Evolutionary conservation across 352 stramenopile genomes (phyloP), one percentile per base, ranked within the genome.

Genomic region (Pythium guiyangense): DNA sequence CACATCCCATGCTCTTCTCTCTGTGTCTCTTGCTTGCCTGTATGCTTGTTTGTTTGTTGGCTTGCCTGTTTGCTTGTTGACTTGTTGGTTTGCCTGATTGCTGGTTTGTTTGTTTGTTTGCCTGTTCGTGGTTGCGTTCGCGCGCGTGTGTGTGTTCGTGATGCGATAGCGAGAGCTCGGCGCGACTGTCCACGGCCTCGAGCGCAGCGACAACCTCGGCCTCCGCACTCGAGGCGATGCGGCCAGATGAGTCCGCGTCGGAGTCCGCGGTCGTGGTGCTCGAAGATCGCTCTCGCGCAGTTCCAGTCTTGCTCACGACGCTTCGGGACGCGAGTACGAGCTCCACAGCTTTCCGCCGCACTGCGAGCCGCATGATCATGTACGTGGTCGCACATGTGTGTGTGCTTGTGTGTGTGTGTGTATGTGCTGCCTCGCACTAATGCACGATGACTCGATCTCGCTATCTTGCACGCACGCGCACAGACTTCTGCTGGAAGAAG

Each of bases 401-500:
- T 49, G 44, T 49, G 43, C 3, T 3, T 26, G 43, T 9, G 18
- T 29, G 22, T 35, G 26, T 50, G 25, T 22, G 17, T 10, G 12
- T 34, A 2, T 14, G 45, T 43, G 39, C 14, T 2, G 12, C n/a
- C n/a, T n/a, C n/a, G n/a, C n/a, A n/a, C n/a, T n/a, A n/a, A n/a
- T n/a, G n/a, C n/a, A n/a, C n/a, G n/a, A n/a, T n/a, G n/a, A n/a
- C n/a, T n/a, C n/a, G n/a, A n/a, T n/a, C n/a, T n/a, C n/a, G n/a
- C n/a, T n/a, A n/a, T n/a, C n/a, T n/a, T n/a, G n/a, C n/a, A n/a
- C n/a, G n/a, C 17, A 52, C 6, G 2, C 31, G 6, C 31, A 10
- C 20, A 84, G 74, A 63, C 72, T 87, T 22, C 58, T 89, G 15
- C 52, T 89, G 5, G 79, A 89, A 54, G 76, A 87, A 59, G 67